Percentiles rank a stretch among this genome's conserved stretches.
Evolutionary conservation across 768 basidiomycete genomes (phyloP).

Genomic region (Psilocybe subaeruginosa): DNA sequence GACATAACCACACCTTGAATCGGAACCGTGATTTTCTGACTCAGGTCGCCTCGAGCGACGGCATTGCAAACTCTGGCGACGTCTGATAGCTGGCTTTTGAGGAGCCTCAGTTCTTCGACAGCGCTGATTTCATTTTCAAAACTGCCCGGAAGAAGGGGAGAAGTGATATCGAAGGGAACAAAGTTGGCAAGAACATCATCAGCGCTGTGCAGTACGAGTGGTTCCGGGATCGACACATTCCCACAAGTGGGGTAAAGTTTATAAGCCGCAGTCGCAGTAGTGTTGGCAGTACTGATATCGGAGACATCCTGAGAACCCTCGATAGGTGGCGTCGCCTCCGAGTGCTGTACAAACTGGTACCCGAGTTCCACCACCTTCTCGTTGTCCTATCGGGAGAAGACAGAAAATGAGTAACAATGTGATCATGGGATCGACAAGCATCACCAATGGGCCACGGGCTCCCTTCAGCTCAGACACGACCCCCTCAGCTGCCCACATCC

Average conservation of each 20-base stretch:
- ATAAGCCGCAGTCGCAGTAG: not conserved
- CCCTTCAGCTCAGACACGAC: slow-evolving; percentile 20
- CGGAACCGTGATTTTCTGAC: slow-evolving; percentile 73
- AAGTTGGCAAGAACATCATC: no score
- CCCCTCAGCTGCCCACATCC: slow-evolving; percentile 63
- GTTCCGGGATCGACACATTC: not conserved
- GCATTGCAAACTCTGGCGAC: slow-evolving; percentile 80
- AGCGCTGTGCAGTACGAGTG: not conserved
- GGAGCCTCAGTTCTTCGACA: slow-evolving; percentile 49
- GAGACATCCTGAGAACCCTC: not conserved
- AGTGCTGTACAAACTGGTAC: not conserved
- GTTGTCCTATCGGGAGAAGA: not conserved
- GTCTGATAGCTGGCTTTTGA: slow-evolving; percentile 81
- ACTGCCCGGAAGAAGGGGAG: slow-evolving; percentile 15
- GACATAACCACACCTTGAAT: slow-evolving; percentile 77
- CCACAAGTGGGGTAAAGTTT: not conserved
- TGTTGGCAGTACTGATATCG: not conserved
- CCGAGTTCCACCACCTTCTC: not conserved
- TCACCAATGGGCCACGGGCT: not conserved
- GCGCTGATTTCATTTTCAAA: slow-evolving; percentile 23
- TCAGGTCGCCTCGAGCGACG: slow-evolving; percentile 70
- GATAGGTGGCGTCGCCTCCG: not conserved
- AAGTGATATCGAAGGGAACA: no score
- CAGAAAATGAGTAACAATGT: not conserved
- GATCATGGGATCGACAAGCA: not conserved